Evolutionary conservation across 2,329 filamentous ascomycete genomes (phyloP), one percentile per base, ranked within the genome.

Genomic region (Pleomassaria siparia): DNA sequence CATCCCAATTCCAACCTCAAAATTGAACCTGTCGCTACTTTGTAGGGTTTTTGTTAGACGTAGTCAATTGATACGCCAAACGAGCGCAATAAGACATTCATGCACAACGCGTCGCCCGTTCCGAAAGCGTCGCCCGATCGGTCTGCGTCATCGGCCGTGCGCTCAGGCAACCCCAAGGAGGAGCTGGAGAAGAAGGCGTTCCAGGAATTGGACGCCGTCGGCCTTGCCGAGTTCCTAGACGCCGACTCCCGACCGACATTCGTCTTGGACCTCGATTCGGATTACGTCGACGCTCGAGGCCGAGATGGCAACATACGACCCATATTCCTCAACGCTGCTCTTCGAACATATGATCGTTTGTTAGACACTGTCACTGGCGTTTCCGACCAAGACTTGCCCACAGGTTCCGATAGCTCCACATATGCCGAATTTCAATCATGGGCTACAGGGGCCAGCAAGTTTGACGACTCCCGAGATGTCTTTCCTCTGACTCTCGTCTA

Each of bases 401-500:
- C 7, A 5, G 18, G n/a, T n/a, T 37, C 35, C 8, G 35, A 37
- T 12, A 22, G 15, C 6, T 18, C 57, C 24, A 53, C 58, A 16
- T 73, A 74, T 44, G 46, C 60, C 0, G 66, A 70, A 0, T 78
- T 77, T 51, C 69, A 57, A 40, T 51, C 43, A 1, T 78, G 75
- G 75, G 70, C 70, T 0, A 73, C 72, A 0, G 64, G 72, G 0
- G 62, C 72, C 13, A 77, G 72, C 4, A 65, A 62, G 4, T 73
- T 74, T 46, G 73, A 76, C 39, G 72, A 75, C 43, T 74, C 73
- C 2, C 68, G 69, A 49, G 75, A 78, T 44, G 66, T 77, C 3
- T 76, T 73, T 33, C 75, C 75, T 0, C 64, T 74, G 0, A 73
- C 72, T 7, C 69, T 74, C 36, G 40, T 73, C 4, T 63, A 63